Evolutionary conservation across 257 asterid genomes (phyloP).

Genomic region (Fraxinus anomala): DNA sequence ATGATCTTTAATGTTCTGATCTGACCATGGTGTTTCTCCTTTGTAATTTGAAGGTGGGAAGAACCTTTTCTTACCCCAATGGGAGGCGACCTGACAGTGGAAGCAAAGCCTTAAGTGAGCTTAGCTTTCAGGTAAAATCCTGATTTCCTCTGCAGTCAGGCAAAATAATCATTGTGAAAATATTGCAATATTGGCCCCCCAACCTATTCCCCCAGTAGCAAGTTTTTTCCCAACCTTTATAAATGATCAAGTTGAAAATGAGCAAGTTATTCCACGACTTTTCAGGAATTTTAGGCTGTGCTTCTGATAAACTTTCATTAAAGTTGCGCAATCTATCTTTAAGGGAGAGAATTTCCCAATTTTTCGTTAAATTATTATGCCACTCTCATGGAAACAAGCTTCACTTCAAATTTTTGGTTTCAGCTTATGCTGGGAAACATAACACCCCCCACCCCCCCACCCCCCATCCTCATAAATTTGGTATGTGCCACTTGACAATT

Average conservation of each 20-base stretch:
- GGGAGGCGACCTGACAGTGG: slow-evolving; percentile 82
- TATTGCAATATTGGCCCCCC: not conserved
- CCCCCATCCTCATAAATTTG: not conserved
- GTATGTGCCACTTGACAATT: not conserved
- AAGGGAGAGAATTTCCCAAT: not conserved
- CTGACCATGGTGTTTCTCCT: slow-evolving; percentile 22
- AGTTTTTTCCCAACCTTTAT: not conserved
- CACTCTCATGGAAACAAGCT: not conserved
- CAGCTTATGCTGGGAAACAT: too few relatives aligned
- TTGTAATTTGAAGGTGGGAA: slow-evolving; percentile 63
- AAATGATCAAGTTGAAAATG: not conserved
- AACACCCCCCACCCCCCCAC: not conserved
- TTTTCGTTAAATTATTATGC: not conserved
- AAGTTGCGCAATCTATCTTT: not conserved
- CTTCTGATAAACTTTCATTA: not conserved
- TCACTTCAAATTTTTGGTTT: not conserved
- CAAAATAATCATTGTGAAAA: not conserved
- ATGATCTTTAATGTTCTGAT: slow-evolving; percentile 21
- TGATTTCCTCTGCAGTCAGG: not conserved
- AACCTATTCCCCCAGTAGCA: not conserved
- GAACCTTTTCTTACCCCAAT: slow-evolving; percentile 69
- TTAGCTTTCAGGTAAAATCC: slow-evolving; percentile 70
- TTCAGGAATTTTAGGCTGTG: not conserved
- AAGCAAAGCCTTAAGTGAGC: slow-evolving; percentile 74
- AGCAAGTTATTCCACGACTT: not conserved